Percentiles rank a stretch among this genome's conserved stretches.
Conservation (phyloP, 345 rosid genomes). For the Heritiera littoralis region DNA sequence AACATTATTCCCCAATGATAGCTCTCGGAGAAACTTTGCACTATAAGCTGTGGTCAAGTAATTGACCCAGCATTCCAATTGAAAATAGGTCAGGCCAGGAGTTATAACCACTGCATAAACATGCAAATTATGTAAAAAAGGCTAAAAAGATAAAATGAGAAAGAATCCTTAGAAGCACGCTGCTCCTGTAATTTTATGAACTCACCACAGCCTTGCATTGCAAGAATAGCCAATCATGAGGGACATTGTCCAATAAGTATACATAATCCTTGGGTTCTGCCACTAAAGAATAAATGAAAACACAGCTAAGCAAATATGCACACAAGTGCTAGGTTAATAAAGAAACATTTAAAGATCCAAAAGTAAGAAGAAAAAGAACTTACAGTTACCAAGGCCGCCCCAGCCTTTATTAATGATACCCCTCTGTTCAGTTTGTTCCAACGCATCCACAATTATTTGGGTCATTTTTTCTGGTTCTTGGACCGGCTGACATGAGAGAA, state of each 20-base stretch:
- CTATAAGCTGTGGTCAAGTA: neutral
- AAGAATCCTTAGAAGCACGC: neutral
- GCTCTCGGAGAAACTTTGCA: slow-evolving; percentile 10
- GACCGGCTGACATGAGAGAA: slow-evolving; percentile 51
- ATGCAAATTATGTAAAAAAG: neutral
- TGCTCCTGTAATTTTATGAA: slow-evolving; percentile 4
- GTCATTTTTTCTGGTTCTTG: slow-evolving; percentile 72
- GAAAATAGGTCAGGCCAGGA: neutral
- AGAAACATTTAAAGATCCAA: slow-evolving; percentile 3
- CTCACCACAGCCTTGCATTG: slow-evolving; percentile 99
- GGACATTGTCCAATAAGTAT: slow-evolving; percentile 86
- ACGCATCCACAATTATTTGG: slow-evolving; percentile 50
- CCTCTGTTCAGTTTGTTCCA: slow-evolving; percentile 58
- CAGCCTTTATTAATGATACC: slow-evolving; percentile 97
- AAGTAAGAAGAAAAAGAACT: slow-evolving; percentile 20
- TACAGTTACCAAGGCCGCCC: slow-evolving; percentile 80
- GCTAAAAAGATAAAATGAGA: neutral
- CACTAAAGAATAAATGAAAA: slow-evolving; percentile 59
- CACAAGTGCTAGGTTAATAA: neutral
- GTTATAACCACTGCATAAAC: neutral
- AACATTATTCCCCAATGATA: neutral
- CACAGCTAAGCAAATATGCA: slow-evolving; percentile 12
- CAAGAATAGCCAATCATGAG: slow-evolving; percentile 97
- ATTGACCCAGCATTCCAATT: neutral
- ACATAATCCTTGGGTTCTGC: slow-evolving; percentile 80